Evolutionary conservation across 2,329 filamentous ascomycete genomes (phyloP).

Genomic region (Penicillium sp.): DNA sequence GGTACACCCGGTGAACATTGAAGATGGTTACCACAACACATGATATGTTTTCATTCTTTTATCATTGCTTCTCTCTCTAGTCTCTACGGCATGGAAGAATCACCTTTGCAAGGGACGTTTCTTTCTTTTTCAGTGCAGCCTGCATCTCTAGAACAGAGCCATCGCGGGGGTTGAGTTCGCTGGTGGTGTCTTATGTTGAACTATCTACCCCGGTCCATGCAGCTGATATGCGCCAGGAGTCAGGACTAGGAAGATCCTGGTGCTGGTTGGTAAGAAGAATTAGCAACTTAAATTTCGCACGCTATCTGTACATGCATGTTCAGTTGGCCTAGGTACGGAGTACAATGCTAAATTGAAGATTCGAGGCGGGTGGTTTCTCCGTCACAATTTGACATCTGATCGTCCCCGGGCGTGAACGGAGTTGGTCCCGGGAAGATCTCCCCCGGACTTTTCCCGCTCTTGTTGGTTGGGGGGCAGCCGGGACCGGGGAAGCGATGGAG

Average conservation of each 20-base stretch:
- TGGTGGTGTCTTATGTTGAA: neutral
- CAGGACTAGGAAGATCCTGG: conserved; percentile 9
- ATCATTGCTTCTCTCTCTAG: too few relatives aligned
- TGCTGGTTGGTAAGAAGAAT: conserved; percentile 29
- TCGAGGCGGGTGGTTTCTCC: neutral
- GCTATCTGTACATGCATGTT: conserved; percentile 20
- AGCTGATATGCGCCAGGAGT: conserved; percentile 31
- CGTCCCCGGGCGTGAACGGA: neutral
- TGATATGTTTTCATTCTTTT: too few relatives aligned
- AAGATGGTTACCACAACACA: neutral
- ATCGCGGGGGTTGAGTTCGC: neutral
- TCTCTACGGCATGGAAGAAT: too few relatives aligned
- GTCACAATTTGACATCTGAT: neutral
- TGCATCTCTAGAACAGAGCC: neutral
- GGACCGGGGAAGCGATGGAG: conserved; percentile 4
- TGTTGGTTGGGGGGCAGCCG: neutral
- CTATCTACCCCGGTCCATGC: conserved; percentile 21
- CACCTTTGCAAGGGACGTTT: neutral
- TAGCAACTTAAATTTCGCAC: conserved; percentile 25
- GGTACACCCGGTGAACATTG: neutral
- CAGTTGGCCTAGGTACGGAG: neutral
- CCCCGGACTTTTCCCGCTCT: conserved; percentile 22
- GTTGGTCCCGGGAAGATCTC: conserved; percentile 7
- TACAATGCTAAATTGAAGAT: neutral
- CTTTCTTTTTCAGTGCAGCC: conserved; percentile 1